Percentiles rank a stretch among this genome's conserved stretches.
Evolutionary conservation across 257 asterid genomes (phyloP).

Genomic region (Salvia hispanica): DNA sequence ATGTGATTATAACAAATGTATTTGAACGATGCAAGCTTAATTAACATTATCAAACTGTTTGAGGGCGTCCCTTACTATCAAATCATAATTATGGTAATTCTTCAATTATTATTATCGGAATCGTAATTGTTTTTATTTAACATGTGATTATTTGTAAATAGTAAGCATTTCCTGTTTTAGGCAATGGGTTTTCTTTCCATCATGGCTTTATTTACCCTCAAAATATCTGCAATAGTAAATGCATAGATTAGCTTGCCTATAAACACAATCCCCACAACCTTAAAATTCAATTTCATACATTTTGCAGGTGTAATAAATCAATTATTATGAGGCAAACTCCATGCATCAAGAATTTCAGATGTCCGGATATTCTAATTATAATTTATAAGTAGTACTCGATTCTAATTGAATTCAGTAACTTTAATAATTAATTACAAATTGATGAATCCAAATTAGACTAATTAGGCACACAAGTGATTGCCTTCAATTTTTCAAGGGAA

Average conservation of each 20-base stretch:
- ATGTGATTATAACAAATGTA: background rate
- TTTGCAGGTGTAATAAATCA: too few relatives aligned
- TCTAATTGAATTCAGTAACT: too few relatives aligned
- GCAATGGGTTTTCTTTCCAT: background rate
- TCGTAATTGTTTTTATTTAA: background rate
- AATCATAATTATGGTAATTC: background rate
- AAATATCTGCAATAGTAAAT: background rate
- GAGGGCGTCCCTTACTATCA: background rate
- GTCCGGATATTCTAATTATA: too few relatives aligned
- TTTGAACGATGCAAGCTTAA: background rate
- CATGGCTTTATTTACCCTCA: background rate
- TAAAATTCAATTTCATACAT: too few relatives aligned
- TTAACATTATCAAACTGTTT: background rate
- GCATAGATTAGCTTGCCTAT: conserved; percentile 11
- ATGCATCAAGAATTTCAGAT: too few relatives aligned
- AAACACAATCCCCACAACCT: too few relatives aligned
- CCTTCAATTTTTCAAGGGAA: too few relatives aligned
- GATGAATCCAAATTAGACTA: too few relatives aligned
- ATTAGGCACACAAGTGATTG: too few relatives aligned
- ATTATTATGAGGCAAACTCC: too few relatives aligned
- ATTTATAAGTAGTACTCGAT: too few relatives aligned
- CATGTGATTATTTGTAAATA: background rate
- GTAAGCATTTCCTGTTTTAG: conserved; percentile 5
- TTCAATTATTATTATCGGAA: background rate
- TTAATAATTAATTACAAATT: too few relatives aligned